phyloP scores from a whole-genome alignment of 139 green algal species.

The Chlamydomonas sp. region DNA sequence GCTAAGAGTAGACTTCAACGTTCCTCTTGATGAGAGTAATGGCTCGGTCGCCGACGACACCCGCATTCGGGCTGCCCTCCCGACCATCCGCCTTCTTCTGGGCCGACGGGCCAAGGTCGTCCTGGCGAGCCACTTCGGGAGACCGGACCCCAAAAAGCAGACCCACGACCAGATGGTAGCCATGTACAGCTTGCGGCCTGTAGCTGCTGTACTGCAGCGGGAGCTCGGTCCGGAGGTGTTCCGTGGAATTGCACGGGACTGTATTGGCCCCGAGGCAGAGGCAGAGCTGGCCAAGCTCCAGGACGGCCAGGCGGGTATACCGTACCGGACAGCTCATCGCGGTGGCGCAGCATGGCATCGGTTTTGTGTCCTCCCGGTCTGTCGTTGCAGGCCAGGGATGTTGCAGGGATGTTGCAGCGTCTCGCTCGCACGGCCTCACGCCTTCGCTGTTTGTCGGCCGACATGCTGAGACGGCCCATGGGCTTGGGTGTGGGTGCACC shows the following conservation, averaged over 20 bases:
- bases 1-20: conserved; percentile 81
- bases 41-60: conserved; percentile 74
- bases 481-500: not conserved
- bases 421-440: not conserved
- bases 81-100: conserved; percentile 63
- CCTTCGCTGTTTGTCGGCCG: not conserved
- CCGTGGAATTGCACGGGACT: conserved; percentile 43
- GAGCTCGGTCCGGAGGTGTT: conserved; percentile 40
- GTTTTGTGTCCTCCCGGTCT: no score
- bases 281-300: conserved; percentile 28
- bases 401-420: no score
- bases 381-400: no score
- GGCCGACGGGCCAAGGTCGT: conserved; percentile 35
- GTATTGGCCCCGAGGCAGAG: conserved; percentile 41
- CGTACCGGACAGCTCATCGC: not conserved
- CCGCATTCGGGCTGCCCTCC: conserved; percentile 70
- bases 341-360: no score
- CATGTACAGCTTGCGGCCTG: conserved; percentile 25
- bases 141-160: conserved; percentile 43
- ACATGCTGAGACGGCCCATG: not conserved
- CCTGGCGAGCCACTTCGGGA: conserved; percentile 52
- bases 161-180: conserved; percentile 18
- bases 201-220: conserved; percentile 19
- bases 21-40: conserved; percentile 62
- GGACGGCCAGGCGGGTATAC: conserved; percentile 45